A percentile compares a stretch with the other conserved stretches of the same genome.
Conservation (phyloP, 2,329 filamentous ascomycete species). For the Rhynchosporium agropyri region DNA sequence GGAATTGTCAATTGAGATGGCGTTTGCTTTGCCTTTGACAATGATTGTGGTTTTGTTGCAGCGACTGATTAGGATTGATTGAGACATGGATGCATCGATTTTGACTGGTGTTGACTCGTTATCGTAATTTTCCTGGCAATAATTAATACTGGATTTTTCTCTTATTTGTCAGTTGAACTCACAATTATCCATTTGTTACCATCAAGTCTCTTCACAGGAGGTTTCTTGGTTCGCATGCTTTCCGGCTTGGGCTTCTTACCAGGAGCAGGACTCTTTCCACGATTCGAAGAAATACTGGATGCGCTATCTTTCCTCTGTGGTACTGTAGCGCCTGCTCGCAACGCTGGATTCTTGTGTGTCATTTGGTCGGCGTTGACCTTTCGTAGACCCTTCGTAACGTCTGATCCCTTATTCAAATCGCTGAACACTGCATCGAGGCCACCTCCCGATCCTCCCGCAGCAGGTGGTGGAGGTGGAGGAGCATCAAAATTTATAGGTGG, state of each 20-base stretch:
- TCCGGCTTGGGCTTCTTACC: conserved; percentile 86
- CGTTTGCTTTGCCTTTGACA: conserved; percentile 90
- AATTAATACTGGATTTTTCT: conserved; percentile 22
- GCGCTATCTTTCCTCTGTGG: conserved; percentile 57
- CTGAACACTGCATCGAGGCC: conserved; percentile 89
- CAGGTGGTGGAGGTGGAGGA: conserved; percentile 48
- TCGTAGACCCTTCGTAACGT: conserved; percentile 84
- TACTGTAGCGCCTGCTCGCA: conserved; percentile 74
- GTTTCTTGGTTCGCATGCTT: conserved; percentile 82
- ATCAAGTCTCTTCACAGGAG: conserved; percentile 75
- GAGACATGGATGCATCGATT: conserved; percentile 78
- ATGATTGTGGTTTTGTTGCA: conserved; percentile 92
- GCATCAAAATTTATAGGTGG: conserved; percentile 57
- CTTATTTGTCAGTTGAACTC: conserved; percentile 41
- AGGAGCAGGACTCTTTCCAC: conserved; percentile 84
- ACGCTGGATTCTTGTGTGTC: conserved; percentile 96
- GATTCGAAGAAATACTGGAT: conserved; percentile 54
- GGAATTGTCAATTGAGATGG: conserved; percentile 94
- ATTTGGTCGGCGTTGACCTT: conserved; percentile 96
- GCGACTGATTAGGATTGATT: conserved; percentile 88
- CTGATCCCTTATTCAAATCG: conserved; percentile 84
- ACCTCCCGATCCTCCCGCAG: conserved; percentile 46
- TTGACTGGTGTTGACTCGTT: conserved; percentile 72
- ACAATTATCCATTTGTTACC: conserved; percentile 93
- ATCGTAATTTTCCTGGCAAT: conserved; percentile 83